Base-by-base conservation (phyloP, 306 rosid species). In the Alnus rubra region DNA sequence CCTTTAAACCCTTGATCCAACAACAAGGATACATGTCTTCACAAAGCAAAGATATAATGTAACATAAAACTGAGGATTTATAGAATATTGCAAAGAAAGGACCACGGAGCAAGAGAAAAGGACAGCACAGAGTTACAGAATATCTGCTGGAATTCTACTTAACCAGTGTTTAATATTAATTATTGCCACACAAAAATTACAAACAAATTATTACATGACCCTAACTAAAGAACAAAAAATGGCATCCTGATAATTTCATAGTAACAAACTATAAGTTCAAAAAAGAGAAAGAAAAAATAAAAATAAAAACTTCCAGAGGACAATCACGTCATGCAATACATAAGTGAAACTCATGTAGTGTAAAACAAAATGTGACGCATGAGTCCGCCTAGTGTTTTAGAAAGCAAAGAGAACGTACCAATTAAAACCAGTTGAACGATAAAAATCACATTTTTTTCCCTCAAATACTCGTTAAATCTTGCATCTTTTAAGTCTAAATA, bases 1-100 rank as follows among this genome's bases (percentile, higher is more conserved):
- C 89, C 78, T 88, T 88, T 93, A 82, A 93, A 96, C 37, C 89
- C 90, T 83, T 89, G 93, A 86, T 96, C 99, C 88, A 93, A 86
- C 86, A 96, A 82, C 82, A 96, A 81, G 11, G 98, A 88, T 76
- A 96, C 98, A 86, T 91, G 89, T 81, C 99, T 96, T 79, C 88
- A 87, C 69, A 72, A 64, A 73, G 75, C 53, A 84, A 79, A 74
- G 51, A 62, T 47, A 19, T 37, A 45, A 16, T 69, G 70, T 56
- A 58, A 31, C 71, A 75, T n/a, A 56, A 62, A 79, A 35, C 19
- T 56, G 28, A 37, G 54, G 77, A 78, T 45, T 15, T 28, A 73
- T 15, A 35, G 42, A 67, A 67, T 28, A 58, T 56, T 47, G 42
- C 5, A 71, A 31, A 71, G 39, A 28, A 71, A 71, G 42, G 75